phyloP scores from a whole-genome alignment of 2,329 filamentous ascomycete species.

The Raffaelea deltoideospora region DNA sequence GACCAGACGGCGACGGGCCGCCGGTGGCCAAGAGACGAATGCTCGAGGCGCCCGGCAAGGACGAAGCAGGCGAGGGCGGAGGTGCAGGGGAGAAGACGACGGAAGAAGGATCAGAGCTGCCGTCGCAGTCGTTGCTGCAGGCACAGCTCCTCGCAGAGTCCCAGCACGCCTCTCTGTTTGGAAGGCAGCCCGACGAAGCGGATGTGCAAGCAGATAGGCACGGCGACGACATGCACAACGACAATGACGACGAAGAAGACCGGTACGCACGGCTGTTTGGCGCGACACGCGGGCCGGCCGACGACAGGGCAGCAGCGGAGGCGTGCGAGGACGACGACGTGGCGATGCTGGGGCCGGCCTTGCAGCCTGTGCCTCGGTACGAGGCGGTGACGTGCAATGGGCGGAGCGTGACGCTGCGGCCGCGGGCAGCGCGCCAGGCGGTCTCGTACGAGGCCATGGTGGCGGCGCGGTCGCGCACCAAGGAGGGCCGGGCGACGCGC shows the following conservation, averaged over 20 bases:
- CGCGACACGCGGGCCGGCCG: no score
- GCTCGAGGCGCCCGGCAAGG: background rate
- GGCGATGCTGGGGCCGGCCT: background rate
- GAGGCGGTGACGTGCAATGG: slow-evolving; percentile 35
- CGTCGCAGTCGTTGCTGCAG: no score
- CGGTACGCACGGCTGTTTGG: slow-evolving; percentile 10
- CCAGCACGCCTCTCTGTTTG: background rate
- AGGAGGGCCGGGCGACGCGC: slow-evolving; percentile 52
- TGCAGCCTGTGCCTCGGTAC: background rate
- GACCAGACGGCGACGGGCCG: background rate
- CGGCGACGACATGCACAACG: slow-evolving; percentile 1
- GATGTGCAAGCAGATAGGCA: background rate
- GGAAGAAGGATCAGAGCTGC: no score
- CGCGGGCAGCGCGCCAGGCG: slow-evolving; percentile 29
- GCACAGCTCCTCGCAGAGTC: background rate
- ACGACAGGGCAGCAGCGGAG: background rate
- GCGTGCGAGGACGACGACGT: no score
- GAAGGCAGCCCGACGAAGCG: background rate
- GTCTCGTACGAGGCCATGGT: slow-evolving; percentile 52
- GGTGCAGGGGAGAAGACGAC: no score
- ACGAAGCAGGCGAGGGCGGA: background rate
- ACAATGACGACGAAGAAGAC: slow-evolving; percentile 6
- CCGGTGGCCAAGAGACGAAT: slow-evolving; percentile 3
- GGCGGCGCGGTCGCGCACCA: slow-evolving; percentile 49
- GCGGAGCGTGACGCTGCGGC: slow-evolving; percentile 36